Evolutionary conservation across 306 rosid genomes (phyloP).

Genomic region (Alnus rubra): DNA sequence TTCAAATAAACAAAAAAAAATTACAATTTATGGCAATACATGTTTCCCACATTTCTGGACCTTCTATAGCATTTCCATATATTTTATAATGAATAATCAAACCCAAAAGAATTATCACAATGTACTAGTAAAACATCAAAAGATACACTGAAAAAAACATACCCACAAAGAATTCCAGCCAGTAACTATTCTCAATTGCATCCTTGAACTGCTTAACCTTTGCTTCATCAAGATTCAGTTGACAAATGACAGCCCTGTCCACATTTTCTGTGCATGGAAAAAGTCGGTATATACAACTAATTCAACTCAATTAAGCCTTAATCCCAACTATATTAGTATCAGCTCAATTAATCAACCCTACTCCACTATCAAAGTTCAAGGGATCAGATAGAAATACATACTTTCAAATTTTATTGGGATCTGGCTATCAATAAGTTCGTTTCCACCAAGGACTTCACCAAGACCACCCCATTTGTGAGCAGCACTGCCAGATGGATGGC

Average conservation of each 20-base stretch:
- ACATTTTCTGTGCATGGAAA: conserved; percentile 60
- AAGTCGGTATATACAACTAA: conserved; percentile 12
- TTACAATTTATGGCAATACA: not conserved
- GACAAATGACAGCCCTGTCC: conserved; percentile 69
- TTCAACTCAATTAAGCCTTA: not conserved
- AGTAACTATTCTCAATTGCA: conserved; percentile 88
- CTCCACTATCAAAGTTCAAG: conserved; percentile 20
- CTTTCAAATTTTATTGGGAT: conserved; percentile 75
- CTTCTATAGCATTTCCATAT: conserved; percentile 4
- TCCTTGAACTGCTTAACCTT: conserved; percentile 87
- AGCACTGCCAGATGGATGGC: conserved; percentile 58
- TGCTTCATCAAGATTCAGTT: conserved; percentile 53
- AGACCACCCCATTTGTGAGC: conserved; percentile 99
- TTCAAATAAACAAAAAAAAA: not conserved
- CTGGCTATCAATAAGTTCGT: conserved; percentile 91
- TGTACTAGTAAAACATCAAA: conserved; percentile 9
- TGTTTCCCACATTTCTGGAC: not conserved
- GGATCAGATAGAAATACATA: conserved; percentile 34
- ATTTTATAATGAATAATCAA: not conserved
- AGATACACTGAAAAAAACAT: conserved; percentile 39
- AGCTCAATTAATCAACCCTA: conserved; percentile 17
- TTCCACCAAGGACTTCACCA: conserved; percentile 98
- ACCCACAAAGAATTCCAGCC: conserved; percentile 99
- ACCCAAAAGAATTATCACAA: not conserved
- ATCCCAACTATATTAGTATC: conserved; percentile 10